These are phyloP conservation scores for Pachysandra terminalis DNA, from an alignment of 164 flowering plant genomes.

Conservation along the genomic window DNA sequence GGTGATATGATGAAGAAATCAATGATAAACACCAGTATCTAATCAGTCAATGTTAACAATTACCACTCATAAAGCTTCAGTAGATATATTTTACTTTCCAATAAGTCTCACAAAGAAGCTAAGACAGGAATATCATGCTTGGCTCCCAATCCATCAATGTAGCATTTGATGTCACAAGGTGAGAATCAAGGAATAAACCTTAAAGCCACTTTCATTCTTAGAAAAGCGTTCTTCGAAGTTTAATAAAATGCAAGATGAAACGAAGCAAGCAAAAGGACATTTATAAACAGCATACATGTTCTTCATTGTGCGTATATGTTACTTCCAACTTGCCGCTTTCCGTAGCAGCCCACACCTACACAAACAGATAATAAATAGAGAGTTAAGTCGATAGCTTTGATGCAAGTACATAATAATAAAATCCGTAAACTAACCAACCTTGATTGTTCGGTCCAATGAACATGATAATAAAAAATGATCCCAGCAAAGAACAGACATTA, in stretches of 20 bases:
- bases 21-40: no score
- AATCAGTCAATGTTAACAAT: no score
- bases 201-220: neutral
- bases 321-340: constrained; percentile 86
- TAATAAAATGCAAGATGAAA: neutral
- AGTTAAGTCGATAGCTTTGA: neutral
- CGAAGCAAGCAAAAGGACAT: neutral
- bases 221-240: neutral
- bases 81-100: no score
- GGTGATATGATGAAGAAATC: no score
- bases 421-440: constrained; percentile 40
- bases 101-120: no score
- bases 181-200: no score
- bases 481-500: constrained; percentile 95
- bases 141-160: no score
- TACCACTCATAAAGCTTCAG: no score
- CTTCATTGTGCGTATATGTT: constrained; percentile 84
- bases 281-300: constrained; percentile 52
- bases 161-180: no score
- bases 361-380: constrained; percentile 12
- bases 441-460: constrained; percentile 82
- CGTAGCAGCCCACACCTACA: constrained; percentile 85
- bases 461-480: constrained; percentile 86
- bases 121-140: no score
- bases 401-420: neutral